phyloP scores from a whole-genome alignment of 768 basidiomycete genomes.

The Infundibulicybe gibba region DNA sequence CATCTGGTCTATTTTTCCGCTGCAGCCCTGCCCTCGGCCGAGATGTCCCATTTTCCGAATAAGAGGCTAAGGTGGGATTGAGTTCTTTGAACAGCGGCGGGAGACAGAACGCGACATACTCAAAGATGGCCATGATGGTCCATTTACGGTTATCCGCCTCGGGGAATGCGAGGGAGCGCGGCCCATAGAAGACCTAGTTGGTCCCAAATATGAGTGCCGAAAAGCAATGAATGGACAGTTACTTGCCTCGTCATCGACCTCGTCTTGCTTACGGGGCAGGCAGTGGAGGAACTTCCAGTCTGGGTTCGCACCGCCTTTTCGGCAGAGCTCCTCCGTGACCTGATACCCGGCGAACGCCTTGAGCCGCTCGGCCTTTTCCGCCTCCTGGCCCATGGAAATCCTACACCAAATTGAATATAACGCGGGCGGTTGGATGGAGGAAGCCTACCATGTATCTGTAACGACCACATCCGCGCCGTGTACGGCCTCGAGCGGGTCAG shows the following conservation, averaged over 20 bases:
- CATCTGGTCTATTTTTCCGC: background rate
- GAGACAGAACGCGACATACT: slow-evolving; percentile 47
- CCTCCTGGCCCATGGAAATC: slow-evolving; percentile 99
- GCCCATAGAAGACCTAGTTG: slow-evolving; percentile 84
- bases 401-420: slow-evolving; percentile 29
- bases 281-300: slow-evolving; percentile 97
- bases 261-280: slow-evolving; percentile 86
- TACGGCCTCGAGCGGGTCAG: slow-evolving; percentile 84
- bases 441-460: slow-evolving; percentile 89
- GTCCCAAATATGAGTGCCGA: slow-evolving; percentile 1
- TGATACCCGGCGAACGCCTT: slow-evolving; percentile 91
- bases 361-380: slow-evolving; percentile 83
- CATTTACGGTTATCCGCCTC: slow-evolving; percentile 97
- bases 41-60: slow-evolving; percentile 46
- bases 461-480: slow-evolving; percentile 90
- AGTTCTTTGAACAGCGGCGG: background rate
- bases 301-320: slow-evolving; percentile 74
- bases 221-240: slow-evolving; percentile 1
- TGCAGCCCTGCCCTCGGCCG: background rate
- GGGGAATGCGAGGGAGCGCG: slow-evolving; percentile 87
- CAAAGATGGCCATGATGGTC: slow-evolving; percentile 92
- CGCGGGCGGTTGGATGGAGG: background rate
- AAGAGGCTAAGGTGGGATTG: slow-evolving; percentile 31
- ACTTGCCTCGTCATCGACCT: slow-evolving; percentile 92
- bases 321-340: slow-evolving; percentile 85